phyloP scores from a whole-genome alignment of 2,329 filamentous ascomycete genomes.

The Fusarium vanettenii region DNA sequence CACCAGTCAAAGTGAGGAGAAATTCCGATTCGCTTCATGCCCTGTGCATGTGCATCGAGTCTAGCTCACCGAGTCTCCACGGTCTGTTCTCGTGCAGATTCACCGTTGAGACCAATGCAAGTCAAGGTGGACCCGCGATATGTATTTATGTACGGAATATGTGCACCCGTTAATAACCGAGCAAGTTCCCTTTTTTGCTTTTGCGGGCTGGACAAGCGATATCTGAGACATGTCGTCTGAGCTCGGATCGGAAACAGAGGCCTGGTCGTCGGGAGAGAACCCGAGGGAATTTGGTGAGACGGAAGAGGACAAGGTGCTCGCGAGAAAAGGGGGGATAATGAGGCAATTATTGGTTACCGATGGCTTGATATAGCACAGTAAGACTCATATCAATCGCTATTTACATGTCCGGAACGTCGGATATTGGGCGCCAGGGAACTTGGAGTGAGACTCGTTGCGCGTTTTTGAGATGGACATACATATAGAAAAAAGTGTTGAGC shows the following conservation, averaged over 20 bases:
- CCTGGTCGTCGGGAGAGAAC: not conserved
- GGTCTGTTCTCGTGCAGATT: not conserved
- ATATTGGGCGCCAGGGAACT: not conserved
- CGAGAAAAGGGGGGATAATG: not conserved
- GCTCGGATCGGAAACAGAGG: not conserved
- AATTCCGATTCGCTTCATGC: not conserved
- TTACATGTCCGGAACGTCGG: not conserved
- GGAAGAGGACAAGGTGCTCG: not conserved
- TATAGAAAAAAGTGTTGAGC: too few relatives aligned
- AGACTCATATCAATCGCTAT: not conserved
- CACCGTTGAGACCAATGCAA: not conserved
- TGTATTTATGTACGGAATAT: not conserved
- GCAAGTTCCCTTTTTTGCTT: not conserved
- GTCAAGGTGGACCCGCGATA: not conserved
- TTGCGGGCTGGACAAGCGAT: not conserved
- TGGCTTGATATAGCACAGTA: not conserved
- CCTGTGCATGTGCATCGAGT: not conserved
- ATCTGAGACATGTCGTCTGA: not conserved
- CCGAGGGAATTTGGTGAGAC: not conserved
- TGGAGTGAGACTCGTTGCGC: not conserved
- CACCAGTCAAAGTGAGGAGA: not conserved
- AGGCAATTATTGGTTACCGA: fast-evolving
- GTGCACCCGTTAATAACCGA: not conserved
- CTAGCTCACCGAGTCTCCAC: not conserved
- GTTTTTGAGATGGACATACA: not conserved